phyloP scores from a whole-genome alignment of 306 rosid genomes.

The Cajanus cajan region DNA sequence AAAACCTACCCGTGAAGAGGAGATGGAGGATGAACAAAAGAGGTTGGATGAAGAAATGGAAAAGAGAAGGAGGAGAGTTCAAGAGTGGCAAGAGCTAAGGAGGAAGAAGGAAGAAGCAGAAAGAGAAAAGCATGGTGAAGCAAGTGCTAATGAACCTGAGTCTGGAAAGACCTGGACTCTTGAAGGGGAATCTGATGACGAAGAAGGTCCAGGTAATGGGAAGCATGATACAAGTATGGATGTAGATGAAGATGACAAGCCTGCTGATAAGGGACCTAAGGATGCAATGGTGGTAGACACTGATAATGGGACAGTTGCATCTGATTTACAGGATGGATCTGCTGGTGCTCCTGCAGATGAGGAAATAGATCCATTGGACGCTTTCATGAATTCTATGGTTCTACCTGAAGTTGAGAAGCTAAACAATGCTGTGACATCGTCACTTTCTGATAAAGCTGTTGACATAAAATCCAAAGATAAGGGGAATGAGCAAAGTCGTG shows the following conservation, averaged over 20 bases:
- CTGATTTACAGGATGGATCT: constrained; percentile 42
- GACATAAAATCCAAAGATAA: constrained; percentile 52
- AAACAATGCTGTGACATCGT: constrained; percentile 42
- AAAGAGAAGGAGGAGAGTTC: constrained; percentile 93
- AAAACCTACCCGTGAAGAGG: constrained; percentile 65
- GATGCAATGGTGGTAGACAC: constrained; percentile 38
- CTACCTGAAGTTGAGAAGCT: constrained; percentile 88
- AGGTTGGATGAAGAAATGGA: constrained; percentile 93
- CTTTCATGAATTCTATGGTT: constrained; percentile 91
- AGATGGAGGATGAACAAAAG: constrained; percentile 74
- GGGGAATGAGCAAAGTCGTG: constrained; percentile 45
- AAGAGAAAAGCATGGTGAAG: constrained; percentile 68
- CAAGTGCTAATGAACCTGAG: constrained; percentile 53
- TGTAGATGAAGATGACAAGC: constrained; percentile 52
- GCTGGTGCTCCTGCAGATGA: constrained; percentile 51
- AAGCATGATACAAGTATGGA: constrained; percentile 56
- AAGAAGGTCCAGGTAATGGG: constrained; percentile 56
- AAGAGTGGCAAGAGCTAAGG: constrained; percentile 89
- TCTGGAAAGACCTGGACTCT: constrained; percentile 88
- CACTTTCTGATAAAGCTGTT: constrained; percentile 32
- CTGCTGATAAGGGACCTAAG: constrained; percentile 36
- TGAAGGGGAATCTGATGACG: constrained; percentile 95
- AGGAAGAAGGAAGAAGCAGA: constrained; percentile 85
- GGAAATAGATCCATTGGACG: constrained; percentile 86
- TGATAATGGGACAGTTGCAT: constrained; percentile 46